A percentile compares a stretch with the other conserved stretches of the same genome.
Conservation (phyloP, 495 filamentous ascomycete species). For the Bacidia rubella region DNA sequence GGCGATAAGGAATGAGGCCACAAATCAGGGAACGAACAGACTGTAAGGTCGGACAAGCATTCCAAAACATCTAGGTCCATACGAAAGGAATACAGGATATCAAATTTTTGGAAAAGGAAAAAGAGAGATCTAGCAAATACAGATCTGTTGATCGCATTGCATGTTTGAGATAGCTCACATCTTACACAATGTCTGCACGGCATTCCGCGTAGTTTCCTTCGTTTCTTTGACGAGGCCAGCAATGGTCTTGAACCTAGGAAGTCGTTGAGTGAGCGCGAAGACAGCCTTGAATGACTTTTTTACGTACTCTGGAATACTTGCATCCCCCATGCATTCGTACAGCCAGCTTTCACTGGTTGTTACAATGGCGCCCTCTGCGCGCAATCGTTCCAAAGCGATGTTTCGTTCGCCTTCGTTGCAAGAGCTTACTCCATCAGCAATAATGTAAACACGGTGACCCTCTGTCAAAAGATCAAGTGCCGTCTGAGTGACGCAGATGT, state of each 20-base stretch:
- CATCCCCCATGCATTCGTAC: constrained; percentile 89
- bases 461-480: constrained; percentile 61
- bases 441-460: constrained; percentile 71
- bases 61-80: too few relatives aligned
- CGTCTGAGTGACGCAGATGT: constrained; percentile 93
- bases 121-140: too few relatives aligned
- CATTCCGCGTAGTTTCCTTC: constrained; percentile 47
- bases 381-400: constrained; percentile 62
- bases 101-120: too few relatives aligned
- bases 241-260: constrained; percentile 49
- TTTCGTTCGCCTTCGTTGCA: constrained; percentile 69
- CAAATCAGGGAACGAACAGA: constrained; percentile 8
- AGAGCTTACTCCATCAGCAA: constrained; percentile 85
- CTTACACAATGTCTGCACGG: constrained; percentile 52
- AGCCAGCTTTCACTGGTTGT: constrained; percentile 85
- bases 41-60: background rate
- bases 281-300: background rate
- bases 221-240: constrained; percentile 69
- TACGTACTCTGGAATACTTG: constrained; percentile 46
- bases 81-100: too few relatives aligned
- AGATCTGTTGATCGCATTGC: too few relatives aligned
- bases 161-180: too few relatives aligned
- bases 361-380: constrained; percentile 62
- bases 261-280: constrained; percentile 2
- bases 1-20: constrained; percentile 54